Evolutionary conservation across 371 early-diverging fungal genomes (phyloP).

Genomic region (Dichotomocladium elegans): DNA sequence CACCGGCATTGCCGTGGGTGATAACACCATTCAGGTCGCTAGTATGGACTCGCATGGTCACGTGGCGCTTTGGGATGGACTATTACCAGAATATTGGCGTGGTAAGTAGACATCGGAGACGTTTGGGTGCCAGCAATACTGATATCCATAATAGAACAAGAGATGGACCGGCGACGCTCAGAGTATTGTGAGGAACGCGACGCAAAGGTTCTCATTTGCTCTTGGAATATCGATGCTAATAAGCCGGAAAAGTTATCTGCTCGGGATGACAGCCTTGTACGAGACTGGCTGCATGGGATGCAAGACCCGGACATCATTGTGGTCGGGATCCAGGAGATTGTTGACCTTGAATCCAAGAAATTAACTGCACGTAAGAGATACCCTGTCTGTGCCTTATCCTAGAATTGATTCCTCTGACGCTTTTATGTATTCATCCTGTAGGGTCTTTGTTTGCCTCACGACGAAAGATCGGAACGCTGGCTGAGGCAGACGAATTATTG

Average conservation of each 20-base stretch:
- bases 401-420: constrained; percentile 19
- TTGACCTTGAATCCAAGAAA: constrained; percentile 78
- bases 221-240: constrained; percentile 81
- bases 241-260: constrained; percentile 50
- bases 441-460: constrained; percentile 57
- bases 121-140: background rate
- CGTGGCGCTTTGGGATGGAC: constrained; percentile 74
- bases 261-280: constrained; percentile 34
- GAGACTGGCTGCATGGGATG: constrained; percentile 52
- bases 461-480: constrained; percentile 45
- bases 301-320: constrained; percentile 74
- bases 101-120: constrained; percentile 36
- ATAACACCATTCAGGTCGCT: constrained; percentile 47
- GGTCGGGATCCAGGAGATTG: constrained; percentile 86
- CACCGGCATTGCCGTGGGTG: constrained; percentile 32
- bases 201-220: constrained; percentile 63
- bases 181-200: constrained; percentile 62
- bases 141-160: constrained; percentile 36
- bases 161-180: constrained; percentile 42
- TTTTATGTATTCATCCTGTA: constrained; percentile 39
- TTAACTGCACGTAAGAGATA: constrained; percentile 66
- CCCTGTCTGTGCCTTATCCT: too few relatives aligned
- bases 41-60: constrained; percentile 63
- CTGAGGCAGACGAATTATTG: constrained; percentile 49
- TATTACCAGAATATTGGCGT: constrained; percentile 62